Conservation (phyloP, 2,329 filamentous ascomycete species). For the Ceratocystis lukuohia region DNA sequence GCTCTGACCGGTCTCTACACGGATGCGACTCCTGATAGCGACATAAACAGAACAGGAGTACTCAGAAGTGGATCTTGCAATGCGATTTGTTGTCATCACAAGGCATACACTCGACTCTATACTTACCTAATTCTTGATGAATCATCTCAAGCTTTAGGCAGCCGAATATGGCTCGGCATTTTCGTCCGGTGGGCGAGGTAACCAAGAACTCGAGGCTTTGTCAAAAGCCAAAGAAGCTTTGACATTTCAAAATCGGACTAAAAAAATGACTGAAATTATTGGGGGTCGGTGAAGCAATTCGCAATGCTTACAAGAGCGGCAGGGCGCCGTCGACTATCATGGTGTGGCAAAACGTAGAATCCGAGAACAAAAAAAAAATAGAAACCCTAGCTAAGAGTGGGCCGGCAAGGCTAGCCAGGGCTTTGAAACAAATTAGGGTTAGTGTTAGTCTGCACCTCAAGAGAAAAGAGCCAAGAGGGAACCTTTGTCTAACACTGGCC, state of each 20-base stretch:
- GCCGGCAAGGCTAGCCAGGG: too few species aligned
- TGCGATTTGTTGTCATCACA: too few species aligned
- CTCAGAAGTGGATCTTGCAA: too few species aligned
- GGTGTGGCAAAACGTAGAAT: not conserved
- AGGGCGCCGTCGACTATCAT: not conserved
- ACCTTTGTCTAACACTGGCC: not conserved
- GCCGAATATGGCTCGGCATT: not conserved
- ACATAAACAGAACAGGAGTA: too few species aligned
- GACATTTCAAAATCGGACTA: not conserved
- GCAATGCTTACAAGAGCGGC: not conserved
- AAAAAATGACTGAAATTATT: not conserved
- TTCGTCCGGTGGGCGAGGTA: not conserved
- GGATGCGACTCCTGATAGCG: too few species aligned
- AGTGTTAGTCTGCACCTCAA: too few species aligned
- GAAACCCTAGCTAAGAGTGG: not conserved
- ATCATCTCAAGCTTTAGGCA: too few species aligned
- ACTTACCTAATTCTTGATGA: too few species aligned
- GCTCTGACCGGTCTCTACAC: too few species aligned
- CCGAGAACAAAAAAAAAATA: not conserved
- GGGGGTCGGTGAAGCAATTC: too few species aligned
- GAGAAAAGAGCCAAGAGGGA: not conserved
- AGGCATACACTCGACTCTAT: too few species aligned
- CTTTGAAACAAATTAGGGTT: too few species aligned
- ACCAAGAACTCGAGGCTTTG: not conserved
- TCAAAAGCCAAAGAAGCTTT: not conserved